Conservation (phyloP, 805 yeast species). For the Sugiyamaella smithiae region DNA sequence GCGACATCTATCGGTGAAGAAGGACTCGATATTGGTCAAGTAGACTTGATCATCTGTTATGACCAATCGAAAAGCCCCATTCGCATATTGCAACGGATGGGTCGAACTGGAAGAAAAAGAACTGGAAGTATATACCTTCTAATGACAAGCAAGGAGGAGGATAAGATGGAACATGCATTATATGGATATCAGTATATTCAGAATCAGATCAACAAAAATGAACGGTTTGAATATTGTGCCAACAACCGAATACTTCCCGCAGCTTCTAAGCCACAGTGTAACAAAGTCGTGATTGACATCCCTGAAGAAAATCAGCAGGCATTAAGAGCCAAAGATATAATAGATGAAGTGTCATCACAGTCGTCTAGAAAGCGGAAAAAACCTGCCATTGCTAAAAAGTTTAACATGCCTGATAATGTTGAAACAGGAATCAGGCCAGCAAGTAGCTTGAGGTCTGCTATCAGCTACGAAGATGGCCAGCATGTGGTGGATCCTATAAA, state of each 20-base stretch:
- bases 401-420: slow-evolving; percentile 24
- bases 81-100: slow-evolving; percentile 92
- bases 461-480: background rate
- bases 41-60: slow-evolving; percentile 86
- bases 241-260: slow-evolving; percentile 68
- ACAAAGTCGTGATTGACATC: slow-evolving; percentile 54
- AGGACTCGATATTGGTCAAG: slow-evolving; percentile 98
- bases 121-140: slow-evolving; percentile 78
- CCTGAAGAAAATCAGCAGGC: slow-evolving; percentile 63
- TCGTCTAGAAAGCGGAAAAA: background rate
- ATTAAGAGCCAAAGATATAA: slow-evolving; percentile 3
- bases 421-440: slow-evolving; percentile 22
- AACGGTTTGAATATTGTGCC: slow-evolving; percentile 40
- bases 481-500: background rate
- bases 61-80: slow-evolving; percentile 94
- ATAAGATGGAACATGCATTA: slow-evolving; percentile 80
- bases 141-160: slow-evolving; percentile 72
- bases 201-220: slow-evolving; percentile 46
- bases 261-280: slow-evolving; percentile 53
- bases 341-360: slow-evolving; percentile 1
- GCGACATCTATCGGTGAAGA: slow-evolving; percentile 99
- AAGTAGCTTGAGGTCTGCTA: background rate
- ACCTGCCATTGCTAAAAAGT: slow-evolving; percentile 5
- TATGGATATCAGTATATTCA: slow-evolving; percentile 79
- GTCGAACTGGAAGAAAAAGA: slow-evolving; percentile 94